Conservation (phyloP, 257 asterid genomes). For the Verbena officinalis region DNA sequence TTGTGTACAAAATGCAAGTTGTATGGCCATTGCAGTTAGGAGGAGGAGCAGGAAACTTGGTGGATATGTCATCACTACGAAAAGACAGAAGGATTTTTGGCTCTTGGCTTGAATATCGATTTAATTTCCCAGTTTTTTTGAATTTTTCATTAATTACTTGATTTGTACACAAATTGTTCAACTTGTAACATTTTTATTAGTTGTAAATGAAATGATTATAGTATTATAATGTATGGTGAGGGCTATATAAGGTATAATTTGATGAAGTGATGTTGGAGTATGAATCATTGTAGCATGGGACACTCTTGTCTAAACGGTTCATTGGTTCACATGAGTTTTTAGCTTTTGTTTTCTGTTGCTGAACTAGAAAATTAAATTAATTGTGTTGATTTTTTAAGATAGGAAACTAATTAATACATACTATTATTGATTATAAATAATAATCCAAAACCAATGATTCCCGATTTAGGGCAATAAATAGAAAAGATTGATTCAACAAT, state of each 20-base stretch:
- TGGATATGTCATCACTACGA: constrained; percentile 85
- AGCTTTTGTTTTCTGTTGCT: too few relatives aligned
- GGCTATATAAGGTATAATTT: background rate
- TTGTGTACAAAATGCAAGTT: constrained; percentile 78
- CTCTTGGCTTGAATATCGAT: constrained; percentile 70
- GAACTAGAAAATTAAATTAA: too few relatives aligned
- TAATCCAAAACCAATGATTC: too few relatives aligned
- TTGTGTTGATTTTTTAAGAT: too few relatives aligned
- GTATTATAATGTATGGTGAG: background rate
- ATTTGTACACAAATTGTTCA: constrained; percentile 13
- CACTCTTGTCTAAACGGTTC: background rate
- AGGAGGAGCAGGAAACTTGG: constrained; percentile 82
- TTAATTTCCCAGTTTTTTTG: background rate
- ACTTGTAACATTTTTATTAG: constrained; percentile 10
- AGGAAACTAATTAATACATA: too few relatives aligned
- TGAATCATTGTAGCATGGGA: constrained; percentile 2
- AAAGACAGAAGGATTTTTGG: constrained; percentile 83
- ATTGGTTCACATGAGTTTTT: too few relatives aligned
- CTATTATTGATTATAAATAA: too few relatives aligned
- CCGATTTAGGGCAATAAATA: too few relatives aligned
- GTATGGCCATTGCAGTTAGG: constrained; percentile 90
- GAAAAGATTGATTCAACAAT: too few relatives aligned
- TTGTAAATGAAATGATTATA: constrained; percentile 25
- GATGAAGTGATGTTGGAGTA: background rate
- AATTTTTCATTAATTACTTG: background rate